A percentile compares a stretch with the other conserved stretches of the same genome.
Conservation (phyloP, 176 grass and related monocot genomes). For the Alloteropsis semialata region DNA sequence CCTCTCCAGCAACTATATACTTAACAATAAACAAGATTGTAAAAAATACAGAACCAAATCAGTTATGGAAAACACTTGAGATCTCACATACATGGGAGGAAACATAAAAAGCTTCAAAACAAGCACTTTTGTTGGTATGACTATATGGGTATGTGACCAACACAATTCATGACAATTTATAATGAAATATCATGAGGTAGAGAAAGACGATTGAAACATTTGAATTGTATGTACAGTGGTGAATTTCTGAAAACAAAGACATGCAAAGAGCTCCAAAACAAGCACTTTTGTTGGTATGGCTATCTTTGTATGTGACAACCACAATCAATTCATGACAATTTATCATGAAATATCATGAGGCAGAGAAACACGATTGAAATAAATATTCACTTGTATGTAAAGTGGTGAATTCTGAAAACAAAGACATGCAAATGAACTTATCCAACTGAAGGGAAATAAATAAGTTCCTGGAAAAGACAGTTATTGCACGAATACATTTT, state of each 20-base stretch:
- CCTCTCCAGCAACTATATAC: slow-evolving; percentile 4
- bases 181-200: neutral
- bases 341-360: neutral
- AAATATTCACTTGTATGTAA: neutral
- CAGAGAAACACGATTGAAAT: neutral
- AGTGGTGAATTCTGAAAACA: neutral
- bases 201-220: slow-evolving; percentile 1
- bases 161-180: neutral
- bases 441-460: neutral
- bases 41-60: neutral
- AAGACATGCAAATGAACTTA: neutral
- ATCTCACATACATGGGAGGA: neutral
- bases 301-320: neutral
- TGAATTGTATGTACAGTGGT: neutral
- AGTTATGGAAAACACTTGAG: neutral
- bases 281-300: neutral
- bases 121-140: neutral
- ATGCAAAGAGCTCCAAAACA: neutral
- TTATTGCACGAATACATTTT: neutral
- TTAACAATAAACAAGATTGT: neutral
- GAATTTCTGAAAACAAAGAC: neutral
- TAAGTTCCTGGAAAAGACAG: neutral
- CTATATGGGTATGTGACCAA: neutral
- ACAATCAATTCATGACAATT: neutral
- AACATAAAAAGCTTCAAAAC: neutral